These are phyloP conservation scores for Colletotrichum abscissum DNA, from an alignment of 2,329 filamentous ascomycete genomes.

Conservation along the genomic window DNA sequence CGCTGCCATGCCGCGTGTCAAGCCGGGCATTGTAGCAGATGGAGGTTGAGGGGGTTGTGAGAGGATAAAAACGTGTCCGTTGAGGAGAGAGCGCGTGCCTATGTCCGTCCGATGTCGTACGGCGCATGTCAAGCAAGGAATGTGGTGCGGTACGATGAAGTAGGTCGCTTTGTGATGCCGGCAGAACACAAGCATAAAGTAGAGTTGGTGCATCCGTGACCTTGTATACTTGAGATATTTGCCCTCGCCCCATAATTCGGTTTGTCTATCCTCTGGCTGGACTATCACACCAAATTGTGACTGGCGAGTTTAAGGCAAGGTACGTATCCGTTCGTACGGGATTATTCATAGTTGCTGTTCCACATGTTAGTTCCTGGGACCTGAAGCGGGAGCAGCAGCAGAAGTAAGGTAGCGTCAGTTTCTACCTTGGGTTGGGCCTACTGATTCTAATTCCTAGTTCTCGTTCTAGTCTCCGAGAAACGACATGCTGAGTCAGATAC, in stretches of 20 bases:
- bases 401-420: not conserved
- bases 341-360: not conserved
- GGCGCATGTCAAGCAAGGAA: not conserved
- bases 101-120: not conserved
- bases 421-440: not conserved
- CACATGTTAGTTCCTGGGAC: not conserved
- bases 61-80: not conserved
- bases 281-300: not conserved
- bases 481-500: not conserved
- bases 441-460: not conserved
- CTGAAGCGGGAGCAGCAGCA: not conserved
- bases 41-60: not conserved
- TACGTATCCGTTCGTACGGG: not conserved
- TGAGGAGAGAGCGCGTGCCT: not conserved
- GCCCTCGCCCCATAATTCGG: not conserved
- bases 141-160: not conserved
- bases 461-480: not conserved
- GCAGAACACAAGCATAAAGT: slow-evolving; percentile 33
- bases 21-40: not conserved
- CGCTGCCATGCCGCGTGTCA: not conserved
- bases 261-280: not conserved
- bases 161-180: not conserved
- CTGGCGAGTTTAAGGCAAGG: not conserved
- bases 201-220: slow-evolving; percentile 25
- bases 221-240: not conserved